Percentiles rank a stretch among this genome's conserved stretches.
Evolutionary conservation across 1,139 yeast species (phyloP).

Genomic region (Saccharomyces pastorianus): DNA sequence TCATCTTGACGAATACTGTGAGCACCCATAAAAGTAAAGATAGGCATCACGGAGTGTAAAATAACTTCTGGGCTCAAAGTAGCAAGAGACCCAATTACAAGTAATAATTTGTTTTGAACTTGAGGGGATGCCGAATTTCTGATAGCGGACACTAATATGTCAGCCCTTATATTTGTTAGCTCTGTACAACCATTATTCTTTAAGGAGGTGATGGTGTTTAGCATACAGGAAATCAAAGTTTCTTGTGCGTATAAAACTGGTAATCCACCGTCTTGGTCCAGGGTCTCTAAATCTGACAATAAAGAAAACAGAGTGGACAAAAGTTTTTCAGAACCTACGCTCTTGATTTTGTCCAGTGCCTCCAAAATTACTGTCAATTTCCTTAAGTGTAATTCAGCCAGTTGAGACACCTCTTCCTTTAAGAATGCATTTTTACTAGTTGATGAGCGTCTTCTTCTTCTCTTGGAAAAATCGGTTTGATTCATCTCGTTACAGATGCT

Average conservation of each 20-base stretch:
- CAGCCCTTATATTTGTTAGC: conserved; percentile 73
- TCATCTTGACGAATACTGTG: conserved; percentile 95
- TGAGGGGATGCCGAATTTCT: conserved; percentile 88
- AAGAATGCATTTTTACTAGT: conserved; percentile 70
- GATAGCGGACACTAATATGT: conserved; percentile 81
- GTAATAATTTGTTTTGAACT: conserved; percentile 77
- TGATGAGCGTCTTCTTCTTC: conserved; percentile 70
- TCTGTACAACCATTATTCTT: conserved; percentile 40
- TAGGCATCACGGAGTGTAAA: conserved; percentile 95
- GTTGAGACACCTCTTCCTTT: conserved; percentile 55
- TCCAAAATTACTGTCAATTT: conserved; percentile 76
- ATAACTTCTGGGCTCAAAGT: conserved; percentile 84
- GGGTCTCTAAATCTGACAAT: conserved; percentile 75
- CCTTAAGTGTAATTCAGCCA: conserved; percentile 72
- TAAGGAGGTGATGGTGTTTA: conserved; percentile 53
- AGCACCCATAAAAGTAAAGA: conserved; percentile 98
- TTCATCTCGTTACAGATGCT: conserved; percentile 37
- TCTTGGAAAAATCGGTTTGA: conserved; percentile 44
- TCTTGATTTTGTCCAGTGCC: conserved; percentile 48
- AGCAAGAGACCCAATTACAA: conserved; percentile 84
- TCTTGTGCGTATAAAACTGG: conserved; percentile 91
- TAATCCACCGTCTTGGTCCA: conserved; percentile 84
- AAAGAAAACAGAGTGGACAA: conserved; percentile 57
- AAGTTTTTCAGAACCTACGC: conserved; percentile 43
- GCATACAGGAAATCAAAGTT: conserved; percentile 80